These are phyloP conservation scores for Lentinula sp. DNA, from an alignment of 768 basidiomycete species.

Conservation along the genomic window DNA sequence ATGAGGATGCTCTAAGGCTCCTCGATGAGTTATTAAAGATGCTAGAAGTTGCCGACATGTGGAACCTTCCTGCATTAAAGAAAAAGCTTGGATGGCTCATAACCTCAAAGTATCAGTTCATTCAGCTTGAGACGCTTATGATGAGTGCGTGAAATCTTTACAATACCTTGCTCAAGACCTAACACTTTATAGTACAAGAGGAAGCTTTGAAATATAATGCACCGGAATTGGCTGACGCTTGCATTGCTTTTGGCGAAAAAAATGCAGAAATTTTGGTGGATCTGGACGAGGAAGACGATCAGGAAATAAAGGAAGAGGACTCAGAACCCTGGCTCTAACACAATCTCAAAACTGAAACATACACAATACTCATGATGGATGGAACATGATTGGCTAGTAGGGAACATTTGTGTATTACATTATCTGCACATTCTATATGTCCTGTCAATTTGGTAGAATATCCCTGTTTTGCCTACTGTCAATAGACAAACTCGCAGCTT, in stretches of 20 bases:
- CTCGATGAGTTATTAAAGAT: not conserved
- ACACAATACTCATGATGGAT: no score
- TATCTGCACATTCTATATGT: no score
- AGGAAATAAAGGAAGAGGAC: no score
- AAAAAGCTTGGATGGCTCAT: not conserved
- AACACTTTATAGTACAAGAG: not conserved
- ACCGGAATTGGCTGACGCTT: not conserved
- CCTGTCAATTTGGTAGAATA: no score
- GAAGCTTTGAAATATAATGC: not conserved
- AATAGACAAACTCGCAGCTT: no score
- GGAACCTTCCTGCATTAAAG: not conserved
- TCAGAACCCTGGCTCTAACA: no score
- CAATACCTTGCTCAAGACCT: not conserved
- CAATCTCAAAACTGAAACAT: no score
- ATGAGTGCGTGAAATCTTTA: not conserved
- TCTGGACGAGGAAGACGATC: not conserved
- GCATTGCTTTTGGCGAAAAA: not conserved
- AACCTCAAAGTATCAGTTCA: conserved; percentile 1
- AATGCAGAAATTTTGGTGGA: not conserved
- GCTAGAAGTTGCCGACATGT: not conserved
- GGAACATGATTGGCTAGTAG: no score
- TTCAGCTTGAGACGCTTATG: not conserved
- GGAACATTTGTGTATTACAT: no score
- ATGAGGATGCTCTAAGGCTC: not conserved
- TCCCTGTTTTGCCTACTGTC: no score